Base-by-base conservation (phyloP, 2,329 filamentous ascomycete species). In the Venturia nashicola region DNA sequence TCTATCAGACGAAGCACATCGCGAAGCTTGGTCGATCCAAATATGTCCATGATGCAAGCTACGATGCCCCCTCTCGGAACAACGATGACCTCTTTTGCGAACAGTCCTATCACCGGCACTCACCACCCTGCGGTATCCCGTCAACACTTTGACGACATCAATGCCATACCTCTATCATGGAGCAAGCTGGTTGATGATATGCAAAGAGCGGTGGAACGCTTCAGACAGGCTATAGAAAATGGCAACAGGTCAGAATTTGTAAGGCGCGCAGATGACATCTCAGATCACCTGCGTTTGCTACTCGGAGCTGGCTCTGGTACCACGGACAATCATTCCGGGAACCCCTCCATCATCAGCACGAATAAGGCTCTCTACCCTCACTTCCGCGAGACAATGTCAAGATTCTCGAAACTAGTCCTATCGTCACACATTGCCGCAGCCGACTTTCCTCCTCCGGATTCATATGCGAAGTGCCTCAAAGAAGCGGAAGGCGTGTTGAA, bases 381-480 rank as follows among this genome's bases (percentile, higher is more conserved):
- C 75, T 99, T 99, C 76, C 83, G 94, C 63, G 94, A 97, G 73
- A 97, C 97, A 87, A 99, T 99, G 94, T 97, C 94, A 55, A 92
- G 96, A 70, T 99, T 99, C 74, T 97, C 94, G n/a, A 99, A 99
- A 75, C 82, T 99, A 11, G 94, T 99, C 55, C 87, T 99, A 60
- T 99, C 94, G 2, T 97, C 94, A 16, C 94, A 99, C 73, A 97
- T 99, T 72, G 94, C 94, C 46, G 91, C 93, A 6, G 90, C 93
- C 42, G 94, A 99, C 76, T 97, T 91, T 85, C 92, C 93, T 9
- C 91, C 93, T 63, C 87, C 90, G 18, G 94, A 99, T 75, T 95
- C 93, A 0, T 89, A 93, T 66, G 88, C 94, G 63, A 99, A 99
- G 74, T 99, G 94, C 71, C 77, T 97, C 68, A 91, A 95, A 73